Percentiles rank a stretch among this genome's conserved stretches.
These are phyloP conservation scores for Cercospora janseana DNA, from an alignment of 2,329 filamentous ascomycete genomes.

Conservation along the genomic window DNA sequence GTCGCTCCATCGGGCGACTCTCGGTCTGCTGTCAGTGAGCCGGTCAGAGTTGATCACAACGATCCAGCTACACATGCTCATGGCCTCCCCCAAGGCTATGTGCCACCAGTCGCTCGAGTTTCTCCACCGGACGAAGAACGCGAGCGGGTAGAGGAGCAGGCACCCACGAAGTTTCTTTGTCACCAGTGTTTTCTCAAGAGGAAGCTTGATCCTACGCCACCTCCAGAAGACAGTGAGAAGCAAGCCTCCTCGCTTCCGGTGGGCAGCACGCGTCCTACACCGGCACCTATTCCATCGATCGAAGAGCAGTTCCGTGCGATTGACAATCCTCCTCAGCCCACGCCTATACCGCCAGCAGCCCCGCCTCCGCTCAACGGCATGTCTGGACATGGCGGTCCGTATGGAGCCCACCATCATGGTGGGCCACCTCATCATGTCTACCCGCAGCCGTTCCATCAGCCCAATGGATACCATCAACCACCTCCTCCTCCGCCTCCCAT, in stretches of 20 bases:
- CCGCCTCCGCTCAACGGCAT: conserved; percentile 22
- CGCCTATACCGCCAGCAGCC: conserved; percentile 15
- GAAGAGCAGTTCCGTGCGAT: conserved; percentile 31
- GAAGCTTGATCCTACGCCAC: conserved; percentile 40
- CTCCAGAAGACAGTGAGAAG: conserved; percentile 33
- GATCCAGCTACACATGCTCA: conserved; percentile 31
- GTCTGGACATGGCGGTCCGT: conserved; percentile 19
- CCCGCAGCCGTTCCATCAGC: conserved; percentile 28
- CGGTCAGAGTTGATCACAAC: conserved; percentile 15
- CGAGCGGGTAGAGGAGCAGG: conserved; percentile 16
- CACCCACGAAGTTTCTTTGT: conserved; percentile 41
- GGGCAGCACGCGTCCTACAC: conserved; percentile 26
- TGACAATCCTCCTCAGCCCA: conserved; percentile 29
- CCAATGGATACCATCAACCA: conserved; percentile 28
- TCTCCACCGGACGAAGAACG: conserved; percentile 21
- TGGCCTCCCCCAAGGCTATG: conserved; percentile 27
- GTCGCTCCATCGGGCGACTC: conserved; percentile 21
- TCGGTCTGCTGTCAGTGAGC: conserved; percentile 15
- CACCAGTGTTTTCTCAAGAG: conserved; percentile 52
- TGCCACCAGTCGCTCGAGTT: conserved; percentile 25
- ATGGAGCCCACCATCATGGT: conserved; percentile 12
- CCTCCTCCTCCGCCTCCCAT: conserved; percentile 14
- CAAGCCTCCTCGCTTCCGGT: conserved; percentile 31
- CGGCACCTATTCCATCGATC: conserved; percentile 23
- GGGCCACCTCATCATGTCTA: conserved; percentile 28